These are phyloP conservation scores for Setaria italica DNA, from an alignment of 202 grass and related monocot species.

Conservation along the genomic window DNA sequence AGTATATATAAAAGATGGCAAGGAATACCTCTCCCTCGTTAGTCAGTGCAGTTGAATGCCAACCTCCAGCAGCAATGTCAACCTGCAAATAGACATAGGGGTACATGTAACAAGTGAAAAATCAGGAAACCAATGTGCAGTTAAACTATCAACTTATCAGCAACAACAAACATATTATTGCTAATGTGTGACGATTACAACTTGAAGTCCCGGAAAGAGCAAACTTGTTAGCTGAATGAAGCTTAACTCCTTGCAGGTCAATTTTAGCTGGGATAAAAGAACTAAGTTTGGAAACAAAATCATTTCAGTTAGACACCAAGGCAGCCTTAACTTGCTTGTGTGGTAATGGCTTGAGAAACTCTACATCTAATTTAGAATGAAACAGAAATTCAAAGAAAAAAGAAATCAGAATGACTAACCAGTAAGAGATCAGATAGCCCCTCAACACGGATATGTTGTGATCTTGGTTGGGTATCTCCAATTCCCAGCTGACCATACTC, in stretches of 20 bases:
- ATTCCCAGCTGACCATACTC: conserved; percentile 96
- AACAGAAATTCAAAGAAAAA: background rate
- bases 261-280: background rate
- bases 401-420: conserved; percentile 52
- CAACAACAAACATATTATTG: conserved; percentile 1
- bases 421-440: conserved; percentile 74
- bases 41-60: no score
- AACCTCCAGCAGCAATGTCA: no score
- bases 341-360: conserved; percentile 20
- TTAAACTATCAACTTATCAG: no score
- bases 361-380: conserved; percentile 3
- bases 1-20: no score
- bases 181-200: background rate
- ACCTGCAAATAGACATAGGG: no score
- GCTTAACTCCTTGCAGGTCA: background rate
- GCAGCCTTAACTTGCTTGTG: conserved; percentile 7
- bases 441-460: conserved; percentile 74
- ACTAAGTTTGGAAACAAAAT: background rate
- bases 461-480: conserved; percentile 93
- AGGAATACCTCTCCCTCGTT: no score
- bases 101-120: no score
- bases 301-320: background rate
- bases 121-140: no score
- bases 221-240: background rate
- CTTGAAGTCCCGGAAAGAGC: background rate